Base-by-base conservation (phyloP, 2,329 filamentous ascomycete species). In the Pseudocercospora cruenta region DNA sequence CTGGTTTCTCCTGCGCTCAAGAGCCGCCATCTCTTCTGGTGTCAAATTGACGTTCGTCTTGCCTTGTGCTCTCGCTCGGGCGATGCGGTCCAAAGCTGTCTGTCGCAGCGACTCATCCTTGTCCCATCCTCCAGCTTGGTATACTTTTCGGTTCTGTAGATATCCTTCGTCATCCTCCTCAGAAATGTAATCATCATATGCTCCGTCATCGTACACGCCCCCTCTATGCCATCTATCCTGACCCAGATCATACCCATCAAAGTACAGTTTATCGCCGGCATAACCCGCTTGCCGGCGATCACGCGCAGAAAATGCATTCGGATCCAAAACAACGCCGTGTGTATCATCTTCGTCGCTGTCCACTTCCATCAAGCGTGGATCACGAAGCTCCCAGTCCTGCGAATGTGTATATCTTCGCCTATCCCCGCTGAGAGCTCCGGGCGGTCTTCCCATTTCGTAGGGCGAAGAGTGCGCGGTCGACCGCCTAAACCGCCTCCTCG, bases 401-500 rank as follows among this genome's bases (percentile, higher is more conserved):
- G 66, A 68, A 67, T 66, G 66, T 61, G 57, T 65, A 59, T 63
- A 62, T 78, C 83, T 85, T 74, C 84, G 81, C 77, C 83, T 87
- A 84, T 87, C 88, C 85, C 76, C 77, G 80, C 67, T 70, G 72
- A 61, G 71, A 74, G 74, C 75, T 91, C 92, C 91, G 87, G 92
- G 91, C 95, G 93, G 93, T 97, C 94, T 97, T 97, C 94, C 94
- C 94, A 92, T 94, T 88, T 85, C 90, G 92, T 94, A 75, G 76
- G 77, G 93, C 93, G 91, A 90, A 86, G 84, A 83, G 82, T 86
- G 94, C 91, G 95, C 95, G 94, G 94, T 93, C 94, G 95, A 98
- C 94, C 94, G 96, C 87, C 90, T 98, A 99, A 91, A 99, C 95
- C 94, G 95, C 94, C 94, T 99, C 95, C 94, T 96, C 95, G 87